Base-by-base conservation (phyloP, 169 alveolate species). In the Plasmodium adleri region DNA sequence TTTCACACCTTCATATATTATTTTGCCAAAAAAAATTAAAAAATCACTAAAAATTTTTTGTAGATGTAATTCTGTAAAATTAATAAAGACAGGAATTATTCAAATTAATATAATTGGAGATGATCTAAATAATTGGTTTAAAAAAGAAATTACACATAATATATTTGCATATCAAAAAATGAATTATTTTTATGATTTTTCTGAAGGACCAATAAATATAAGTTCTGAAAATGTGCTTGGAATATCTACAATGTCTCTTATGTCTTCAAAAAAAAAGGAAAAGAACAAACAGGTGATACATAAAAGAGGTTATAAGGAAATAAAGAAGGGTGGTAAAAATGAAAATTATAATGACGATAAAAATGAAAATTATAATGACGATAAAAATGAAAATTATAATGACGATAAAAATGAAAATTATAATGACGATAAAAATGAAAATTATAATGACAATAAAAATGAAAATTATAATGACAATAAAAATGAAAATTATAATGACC, bases 1-100 rank as follows among this genome's bases (percentile, higher is more conserved):
- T 26, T 67, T 22, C n/a, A 83, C 91, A 59, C 91, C 91, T 6
- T 43, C 91, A 15, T 83, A 83, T 54, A 68, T 83, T 28, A 83
- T 83, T 13, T 45, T 83, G 3, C 91, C 91, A 1, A 83, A 70
- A 50, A 83, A 39, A 10, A 68, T 83, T 0, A 17, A 56, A 10
- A 83, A 83, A 83, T 83, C 91, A 15, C 62, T 56, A 10, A 56
- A 28, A 56, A 68, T 83, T 1, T 83, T 83, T 20, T 83, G 91
- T 47, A 54, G 56, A 10, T 83, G 91, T 13, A 83, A 83, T 58
- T 83, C 91, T 0, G 32, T 83, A 43, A 67, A 67, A 20, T 17
- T 15, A 2, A 70, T 83, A 2, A 68, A 67, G 54, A 70, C 72
- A 1, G 91, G 91, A 0, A 68, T 70, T 0, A 83, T 83, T 28